Evolutionary conservation across 768 basidiomycete genomes (phyloP).

Genomic region (Boletus tomentosulus): DNA sequence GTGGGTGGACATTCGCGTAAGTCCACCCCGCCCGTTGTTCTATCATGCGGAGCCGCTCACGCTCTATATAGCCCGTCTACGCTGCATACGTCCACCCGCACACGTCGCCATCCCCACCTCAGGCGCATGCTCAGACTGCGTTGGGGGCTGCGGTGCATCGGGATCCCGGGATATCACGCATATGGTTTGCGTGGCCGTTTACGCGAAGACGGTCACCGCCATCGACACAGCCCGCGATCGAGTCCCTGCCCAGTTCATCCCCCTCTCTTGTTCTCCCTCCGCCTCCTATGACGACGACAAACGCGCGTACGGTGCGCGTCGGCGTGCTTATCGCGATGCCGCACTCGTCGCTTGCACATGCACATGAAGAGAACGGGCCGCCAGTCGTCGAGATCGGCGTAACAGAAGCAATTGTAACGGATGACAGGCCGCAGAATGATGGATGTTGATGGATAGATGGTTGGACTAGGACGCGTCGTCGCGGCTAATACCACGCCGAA

Average conservation of each 20-base stretch:
- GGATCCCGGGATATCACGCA: conserved; percentile 4
- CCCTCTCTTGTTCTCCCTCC: background rate
- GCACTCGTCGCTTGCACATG: background rate
- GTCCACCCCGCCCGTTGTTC: background rate
- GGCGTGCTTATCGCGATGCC: conserved; percentile 48
- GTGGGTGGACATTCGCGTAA: conserved; percentile 30
- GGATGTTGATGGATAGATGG: background rate
- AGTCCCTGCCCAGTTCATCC: background rate
- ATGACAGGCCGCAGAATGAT: conserved; percentile 1
- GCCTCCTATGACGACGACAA: conserved; percentile 2
- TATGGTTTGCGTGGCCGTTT: conserved; percentile 19
- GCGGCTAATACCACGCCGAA: background rate
- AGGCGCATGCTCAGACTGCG: background rate
- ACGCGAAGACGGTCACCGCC: conserved; percentile 10
- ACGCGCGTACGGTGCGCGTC: conserved; percentile 31
- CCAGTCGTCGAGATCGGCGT: conserved; percentile 35
- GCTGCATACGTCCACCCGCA: conserved; percentile 16
- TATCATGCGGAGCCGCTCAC: background rate
- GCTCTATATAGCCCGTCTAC: conserved; percentile 20
- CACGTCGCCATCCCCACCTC: conserved; percentile 2
- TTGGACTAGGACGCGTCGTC: background rate
- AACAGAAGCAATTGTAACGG: conserved; percentile 14
- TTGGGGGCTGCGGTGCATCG: background rate
- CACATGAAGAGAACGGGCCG: conserved; percentile 19
- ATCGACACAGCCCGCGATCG: conserved; percentile 8